Base-by-base conservation (phyloP, 257 asterid genomes). In the Cinchona pubescens region DNA sequence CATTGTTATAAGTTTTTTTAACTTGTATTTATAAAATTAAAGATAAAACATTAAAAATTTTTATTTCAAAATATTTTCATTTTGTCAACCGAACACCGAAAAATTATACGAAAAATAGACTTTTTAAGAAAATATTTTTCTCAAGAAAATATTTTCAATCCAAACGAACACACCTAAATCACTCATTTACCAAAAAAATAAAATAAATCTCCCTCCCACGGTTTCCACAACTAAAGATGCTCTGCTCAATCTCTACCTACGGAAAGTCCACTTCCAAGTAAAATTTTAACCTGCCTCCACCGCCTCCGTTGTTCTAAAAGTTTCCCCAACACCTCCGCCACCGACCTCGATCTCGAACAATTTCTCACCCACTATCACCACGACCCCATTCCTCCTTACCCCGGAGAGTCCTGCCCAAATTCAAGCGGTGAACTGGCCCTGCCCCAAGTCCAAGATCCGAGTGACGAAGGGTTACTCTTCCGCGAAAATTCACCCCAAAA, bases 221-320 rank as follows among this genome's bases (percentile, higher is more conserved):
- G n/a, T n/a, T n/a, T n/a, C n/a, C n/a, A n/a, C n/a, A n/a, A n/a
- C 0, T 10, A 1, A 62, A 18, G 32, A 45, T 59, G 74, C 60
- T 43, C 8, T 72, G 73, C 58, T 30, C 49, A 65, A 61, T 73
- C 49, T 79, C 91, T 29, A 71, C 88, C 32, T 55, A 87, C 67
- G 84, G 83, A 42, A 91, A 92, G 81, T 88, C 93, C 66, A 80
- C 88, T 65, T 79, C 90, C 49, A 83, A 74, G n/a, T n/a, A n/a
- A n/a, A n/a, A n/a, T n/a, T n/a, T n/a, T n/a, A n/a, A n/a, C n/a
- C 62, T 94, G 98, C 97, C 87, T 90, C 72, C 92, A 90, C 75
- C 95, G 96, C 73, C 86, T 92, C 79, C 90, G 96, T 38, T 87
- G 84, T 29, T 88, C 97, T 69, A 92, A 86, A 79, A 96, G 99